Evolutionary conservation across 1,284 basidiomycete species (phyloP), one percentile per base, ranked within the genome.

Genomic region (Neotropicomus parvogracilis): DNA sequence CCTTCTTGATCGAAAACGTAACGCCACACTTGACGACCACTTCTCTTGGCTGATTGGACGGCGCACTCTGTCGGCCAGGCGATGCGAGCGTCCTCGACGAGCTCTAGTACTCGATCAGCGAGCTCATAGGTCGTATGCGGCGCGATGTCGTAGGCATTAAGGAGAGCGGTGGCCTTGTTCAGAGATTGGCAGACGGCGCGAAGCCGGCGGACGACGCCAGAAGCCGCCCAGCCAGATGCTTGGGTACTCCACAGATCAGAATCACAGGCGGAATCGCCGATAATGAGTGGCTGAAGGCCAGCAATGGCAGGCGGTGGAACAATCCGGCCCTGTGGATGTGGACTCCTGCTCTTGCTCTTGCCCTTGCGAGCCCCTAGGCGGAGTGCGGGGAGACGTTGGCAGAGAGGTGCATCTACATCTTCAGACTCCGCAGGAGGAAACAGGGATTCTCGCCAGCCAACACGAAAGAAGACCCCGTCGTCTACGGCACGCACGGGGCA

Each of bases 1-100:
- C 81, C 77, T 56, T 87, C 86, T 66, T 88, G 86, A 66, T 88
- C 85, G 58, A 88, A 88, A 20, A 86, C 78, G 59, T 85, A 88
- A 45, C 86, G 75, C 79, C 81, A 88, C 3, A 87, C 83, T 17
- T 75, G 76, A 29, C 68, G 70, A 0, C 79, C 81, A 14, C 74
- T 73, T 9, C 60, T 67, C 44, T 70, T 73, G 3, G 78, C 72
- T 48, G 69, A 71, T 42, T 74, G 68, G 6, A 75, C 75, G 38
- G 82, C 69, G 56, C 79, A 76, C 28, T 88, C 81, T 0, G 80
- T 83, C 7, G 85, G 85, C 84, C 84, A 88, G 9, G 83, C 81
- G 32, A 88, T 74, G 26, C 83, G 78, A 6, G 83, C 74, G 54
- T 88, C 85, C 57, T 83, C 81, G 47, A 88, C 77, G 20, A 88